phyloP scores from a whole-genome alignment of 345 rosid genomes.

The Theobroma cacao region DNA sequence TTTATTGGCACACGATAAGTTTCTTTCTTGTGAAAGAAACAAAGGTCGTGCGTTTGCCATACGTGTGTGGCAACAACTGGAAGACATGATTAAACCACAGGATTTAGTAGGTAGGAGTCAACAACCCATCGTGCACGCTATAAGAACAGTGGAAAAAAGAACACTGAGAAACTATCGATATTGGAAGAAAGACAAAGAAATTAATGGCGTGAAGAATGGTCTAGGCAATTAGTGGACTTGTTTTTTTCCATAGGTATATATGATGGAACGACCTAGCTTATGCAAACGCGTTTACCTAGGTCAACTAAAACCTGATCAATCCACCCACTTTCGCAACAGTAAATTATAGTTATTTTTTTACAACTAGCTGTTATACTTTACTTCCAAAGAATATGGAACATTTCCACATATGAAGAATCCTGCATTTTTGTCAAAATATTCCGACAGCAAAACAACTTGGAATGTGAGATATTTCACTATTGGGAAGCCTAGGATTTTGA shows the following conservation, averaged over 20 bases:
- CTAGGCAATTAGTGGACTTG: neutral
- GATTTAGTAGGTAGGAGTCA: neutral
- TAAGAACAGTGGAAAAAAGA: neutral
- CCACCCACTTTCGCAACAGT: neutral
- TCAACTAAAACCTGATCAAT: neutral
- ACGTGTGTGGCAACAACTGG: neutral
- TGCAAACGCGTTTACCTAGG: neutral
- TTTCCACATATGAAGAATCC: neutral
- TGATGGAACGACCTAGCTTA: neutral
- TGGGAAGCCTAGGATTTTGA: neutral
- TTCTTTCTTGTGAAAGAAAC: no score
- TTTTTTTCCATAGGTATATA: neutral
- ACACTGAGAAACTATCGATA: neutral
- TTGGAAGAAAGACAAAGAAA: neutral
- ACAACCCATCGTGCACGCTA: neutral
- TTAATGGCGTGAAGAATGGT: neutral
- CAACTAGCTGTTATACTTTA: neutral
- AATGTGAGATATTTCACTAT: neutral
- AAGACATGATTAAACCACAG: neutral
- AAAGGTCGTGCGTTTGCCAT: no score
- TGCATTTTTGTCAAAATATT: neutral
- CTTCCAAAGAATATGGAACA: neutral
- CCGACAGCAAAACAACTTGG: neutral
- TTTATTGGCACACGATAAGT: no score
- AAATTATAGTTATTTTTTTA: neutral